These are phyloP conservation scores for Spathaspora passalidarum DNA, from an alignment of 805 yeast species.

Conservation along the genomic window DNA sequence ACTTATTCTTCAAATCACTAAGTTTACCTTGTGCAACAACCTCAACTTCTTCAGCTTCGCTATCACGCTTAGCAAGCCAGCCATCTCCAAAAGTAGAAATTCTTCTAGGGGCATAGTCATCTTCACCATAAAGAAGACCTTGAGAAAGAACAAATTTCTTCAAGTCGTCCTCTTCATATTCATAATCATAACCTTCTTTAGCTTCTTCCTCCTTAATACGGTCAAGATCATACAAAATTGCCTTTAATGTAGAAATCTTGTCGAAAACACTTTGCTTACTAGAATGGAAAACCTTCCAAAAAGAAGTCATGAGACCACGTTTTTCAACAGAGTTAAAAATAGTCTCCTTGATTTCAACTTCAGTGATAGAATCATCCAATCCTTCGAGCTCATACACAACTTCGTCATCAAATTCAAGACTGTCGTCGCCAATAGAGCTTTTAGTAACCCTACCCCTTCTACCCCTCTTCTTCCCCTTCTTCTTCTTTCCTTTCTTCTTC, in stretches of 20 bases:
- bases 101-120: neutral
- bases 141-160: neutral
- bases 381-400: neutral
- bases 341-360: neutral
- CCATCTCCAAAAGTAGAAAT: neutral
- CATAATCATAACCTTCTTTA: neutral
- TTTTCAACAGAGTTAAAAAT: neutral
- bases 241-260: conserved; percentile 7
- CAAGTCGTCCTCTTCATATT: neutral
- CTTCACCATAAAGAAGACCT: neutral
- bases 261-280: conserved; percentile 7
- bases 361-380: neutral
- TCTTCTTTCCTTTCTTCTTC: conserved; percentile 10
- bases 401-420: conserved; percentile 1
- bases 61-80: neutral
- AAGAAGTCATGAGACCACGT: conserved; percentile 5
- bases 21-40: neutral
- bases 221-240: conserved; percentile 6
- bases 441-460: conserved; percentile 17
- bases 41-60: neutral
- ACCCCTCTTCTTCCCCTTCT: conserved; percentile 14
- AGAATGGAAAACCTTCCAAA: conserved; percentile 8
- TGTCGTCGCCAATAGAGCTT: neutral
- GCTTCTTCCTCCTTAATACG: conserved; percentile 3
- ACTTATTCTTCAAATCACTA: conserved; percentile 4